These are phyloP conservation scores for Fusarium cicatricum DNA, from an alignment of 2,329 filamentous ascomycete species.

Conservation along the genomic window DNA sequence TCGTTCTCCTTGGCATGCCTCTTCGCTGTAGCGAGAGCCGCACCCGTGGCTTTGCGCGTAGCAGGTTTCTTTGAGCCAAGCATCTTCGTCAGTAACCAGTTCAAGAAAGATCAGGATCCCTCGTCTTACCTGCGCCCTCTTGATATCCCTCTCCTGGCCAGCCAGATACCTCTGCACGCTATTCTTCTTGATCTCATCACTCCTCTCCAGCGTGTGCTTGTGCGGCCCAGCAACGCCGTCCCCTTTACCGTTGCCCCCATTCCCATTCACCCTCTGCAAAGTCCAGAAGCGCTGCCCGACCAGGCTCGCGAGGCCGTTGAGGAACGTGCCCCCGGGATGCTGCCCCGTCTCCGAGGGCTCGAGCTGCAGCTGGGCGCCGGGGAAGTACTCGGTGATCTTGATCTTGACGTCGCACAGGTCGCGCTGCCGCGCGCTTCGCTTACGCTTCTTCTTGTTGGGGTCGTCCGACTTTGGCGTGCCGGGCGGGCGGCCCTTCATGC, in stretches of 20 bases:
- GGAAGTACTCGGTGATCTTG: constrained; percentile 83
- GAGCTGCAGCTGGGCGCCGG: constrained; percentile 55
- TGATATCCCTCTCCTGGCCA: constrained; percentile 71
- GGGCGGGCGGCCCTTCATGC: constrained; percentile 79
- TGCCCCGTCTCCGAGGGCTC: constrained; percentile 8
- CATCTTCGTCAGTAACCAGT: not conserved
- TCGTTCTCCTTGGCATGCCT: constrained; percentile 74
- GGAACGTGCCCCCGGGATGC: constrained; percentile 8
- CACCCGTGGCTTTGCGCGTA: constrained; percentile 76
- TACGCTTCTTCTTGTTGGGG: constrained; percentile 83
- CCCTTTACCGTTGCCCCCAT: constrained; percentile 75
- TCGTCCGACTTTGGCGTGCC: constrained; percentile 83
- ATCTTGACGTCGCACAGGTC: constrained; percentile 89
- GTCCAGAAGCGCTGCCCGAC: constrained; percentile 71
- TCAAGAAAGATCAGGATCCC: no score
- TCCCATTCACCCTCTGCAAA: constrained; percentile 80
- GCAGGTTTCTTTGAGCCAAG: constrained; percentile 67
- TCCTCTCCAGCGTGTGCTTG: constrained; percentile 75
- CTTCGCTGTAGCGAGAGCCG: constrained; percentile 73
- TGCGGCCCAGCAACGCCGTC: constrained; percentile 77
- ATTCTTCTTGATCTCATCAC: constrained; percentile 83
- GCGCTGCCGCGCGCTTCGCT: constrained; percentile 75
- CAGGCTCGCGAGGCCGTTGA: constrained; percentile 34
- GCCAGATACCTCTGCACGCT: constrained; percentile 73
- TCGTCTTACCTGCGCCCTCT: constrained; percentile 53